Conservation (phyloP, 2,329 filamentous ascomycete species). For the Aspergillus sp. region DNA sequence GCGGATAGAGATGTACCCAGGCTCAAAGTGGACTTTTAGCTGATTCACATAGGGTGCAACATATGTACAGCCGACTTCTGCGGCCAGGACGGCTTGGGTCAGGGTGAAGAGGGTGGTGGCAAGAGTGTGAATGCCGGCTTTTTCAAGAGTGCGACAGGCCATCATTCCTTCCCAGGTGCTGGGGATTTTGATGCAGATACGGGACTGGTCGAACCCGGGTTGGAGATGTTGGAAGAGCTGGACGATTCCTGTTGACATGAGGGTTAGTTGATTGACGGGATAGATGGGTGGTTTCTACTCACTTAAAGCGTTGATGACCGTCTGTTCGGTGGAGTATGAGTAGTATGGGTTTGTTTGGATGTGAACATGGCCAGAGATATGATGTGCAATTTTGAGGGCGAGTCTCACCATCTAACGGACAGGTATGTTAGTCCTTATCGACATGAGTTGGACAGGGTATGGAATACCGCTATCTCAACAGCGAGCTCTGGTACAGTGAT, state of each 20-base stretch:
- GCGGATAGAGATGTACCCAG: conserved; percentile 19
- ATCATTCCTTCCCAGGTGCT: conserved; percentile 63
- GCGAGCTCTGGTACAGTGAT: conserved; percentile 50
- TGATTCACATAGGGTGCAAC: conserved; percentile 67
- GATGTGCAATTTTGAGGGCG: conserved; percentile 50
- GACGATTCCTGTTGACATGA: conserved; percentile 47
- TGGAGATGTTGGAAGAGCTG: conserved; percentile 48
- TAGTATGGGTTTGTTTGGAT: conserved; percentile 61
- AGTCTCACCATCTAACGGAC: conserved; percentile 56
- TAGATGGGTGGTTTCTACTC: conserved; percentile 15
- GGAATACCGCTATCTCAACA: conserved; percentile 54
- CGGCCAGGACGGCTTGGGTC: conserved; percentile 59
- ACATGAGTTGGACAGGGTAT: too few species aligned
- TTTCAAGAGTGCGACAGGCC: conserved; percentile 57
- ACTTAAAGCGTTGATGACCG: conserved; percentile 53
- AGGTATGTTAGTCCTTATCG: neutral
- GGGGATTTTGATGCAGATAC: conserved; percentile 64
- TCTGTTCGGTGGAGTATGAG: conserved; percentile 52
- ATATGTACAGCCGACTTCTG: conserved; percentile 58
- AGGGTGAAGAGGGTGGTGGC: conserved; percentile 64
- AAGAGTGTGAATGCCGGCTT: conserved; percentile 56
- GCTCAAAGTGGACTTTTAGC: conserved; percentile 60
- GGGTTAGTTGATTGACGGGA: neutral
- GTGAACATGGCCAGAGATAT: conserved; percentile 55
- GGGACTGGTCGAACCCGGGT: conserved; percentile 44